Base-by-base conservation (phyloP, 139 green algal genomes). In the Mesostigma viride region DNA sequence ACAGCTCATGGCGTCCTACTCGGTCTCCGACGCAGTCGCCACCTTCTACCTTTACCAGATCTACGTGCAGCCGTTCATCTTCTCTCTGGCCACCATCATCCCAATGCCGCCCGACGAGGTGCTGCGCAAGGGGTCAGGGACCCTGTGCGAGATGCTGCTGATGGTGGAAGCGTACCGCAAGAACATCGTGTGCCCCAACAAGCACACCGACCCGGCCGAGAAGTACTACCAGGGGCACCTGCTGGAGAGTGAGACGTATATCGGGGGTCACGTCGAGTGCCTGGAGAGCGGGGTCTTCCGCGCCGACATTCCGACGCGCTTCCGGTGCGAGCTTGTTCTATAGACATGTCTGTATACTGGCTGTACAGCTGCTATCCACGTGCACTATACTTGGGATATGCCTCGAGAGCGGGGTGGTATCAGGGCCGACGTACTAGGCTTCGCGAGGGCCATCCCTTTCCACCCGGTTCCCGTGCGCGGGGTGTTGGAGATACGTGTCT, bases 41-140 rank as follows among this genome's bases (percentile, higher is more conserved):
- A 98, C 92, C 24, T 97, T 95, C 76, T 97, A 96, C 80, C 86
- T 98, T 59, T 98, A 98, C 85, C 95, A 94, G 89, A 96, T 82
- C 45, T 98, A 97, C 86, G 92, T 98, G 67, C 90, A 98, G 81
- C 92, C 90, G 30, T 98, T 98, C 86, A 96, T 97, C 76, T 96
- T 97, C 83, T 94, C 89, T 22, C 86, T 98, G 53, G 82, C 87
- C 64, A 98, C 91, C 72, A 92, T 98, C 82, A 98, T 98, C 79
- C 92, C 92, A 22, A 86, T 98, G 85, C 84, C 90, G 0, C 92
- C 92, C 0, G 91, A 98, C 64, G 91, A 98, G 73, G 91, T 97
- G 58, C 84, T 97, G 59, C 83, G 91, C 61, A 97, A 96, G 78
- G 88, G 92, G 27, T 89, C 76, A 0, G 92, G 91, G 64, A 98